Evolutionary conservation across 2,329 filamentous ascomycete species (phyloP), one percentile per base, ranked within the genome.

Genomic region (Calonectria ilicicola): DNA sequence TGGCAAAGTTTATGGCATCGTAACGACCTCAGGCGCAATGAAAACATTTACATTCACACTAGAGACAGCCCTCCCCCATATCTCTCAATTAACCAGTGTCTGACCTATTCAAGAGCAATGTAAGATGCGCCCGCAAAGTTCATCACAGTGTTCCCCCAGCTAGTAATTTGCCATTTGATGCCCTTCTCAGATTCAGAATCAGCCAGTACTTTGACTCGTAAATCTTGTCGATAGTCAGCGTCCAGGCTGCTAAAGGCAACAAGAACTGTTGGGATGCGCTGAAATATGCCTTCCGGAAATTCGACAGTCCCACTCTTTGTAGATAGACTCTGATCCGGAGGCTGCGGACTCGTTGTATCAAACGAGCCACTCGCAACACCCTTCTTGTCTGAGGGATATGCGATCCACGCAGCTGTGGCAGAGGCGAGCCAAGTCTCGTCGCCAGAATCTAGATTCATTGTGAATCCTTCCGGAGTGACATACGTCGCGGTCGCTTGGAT

Each of bases 341-440:
- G 63, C 1, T 72, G 63, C 2, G 70, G 21, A 19, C 71, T 70
- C 27, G 32, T 17, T 15, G 72, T 74, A 65, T 19, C 67, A 62
- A 67, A 76, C n/a, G 46, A 65, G 32, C 74, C 74, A 21, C 74
- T 74, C 3, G 58, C 29, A 4, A 76, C 56, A 1, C 70, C 74
- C 4, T 23, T 14, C 40, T 60, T 38, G 65, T 74, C 67, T 3
- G 44, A 42, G 10, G 63, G 70, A 40, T 75, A 70, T 1, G 75
- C 75, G 14, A 75, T 46, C 75, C 75, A 76, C 14, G 71, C 46
- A 0, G 63, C 71, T 17, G 44, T 42, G 1, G 56, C 75, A 2
- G 53, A 32, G 49, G 64, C 67, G 12, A 76, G 60, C 19, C 66
- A 21, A 0, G 46, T 63, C n/a, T 75, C 74, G 10, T 47, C 51